Base-by-base conservation (phyloP, 2,329 filamentous ascomycete species). In the Trichoderma endophyticum region DNA sequence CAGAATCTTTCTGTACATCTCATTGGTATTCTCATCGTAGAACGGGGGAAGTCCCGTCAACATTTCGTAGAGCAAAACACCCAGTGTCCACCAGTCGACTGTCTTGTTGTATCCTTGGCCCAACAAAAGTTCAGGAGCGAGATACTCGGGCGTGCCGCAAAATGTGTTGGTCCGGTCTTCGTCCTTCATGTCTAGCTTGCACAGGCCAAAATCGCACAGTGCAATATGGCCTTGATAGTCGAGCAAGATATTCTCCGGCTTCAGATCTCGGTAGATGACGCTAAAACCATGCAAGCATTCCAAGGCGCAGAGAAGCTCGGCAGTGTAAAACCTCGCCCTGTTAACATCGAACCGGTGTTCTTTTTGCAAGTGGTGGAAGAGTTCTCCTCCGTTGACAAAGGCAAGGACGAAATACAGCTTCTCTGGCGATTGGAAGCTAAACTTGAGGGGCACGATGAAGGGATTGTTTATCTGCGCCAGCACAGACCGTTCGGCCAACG, bases 391-490 rank as follows among this genome's bases (percentile, higher is more conserved):
- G 79, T 99, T 99, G 81, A 98, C 95, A 80, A 99, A 98, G 1
- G 96, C 96, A 73, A 98, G 84, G 24, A 99, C 95, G 72, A 99
- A 92, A 83, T 99, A 99, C 43, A 99, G 89, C 86, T 98, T 98
- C 84, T 98, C 96, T 3, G 96, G 96, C 14, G 95, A 98, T 80
- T 99, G 96, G 88, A 99, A 99, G 32, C 95, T 98, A 83, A 99
- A 99, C 82, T 99, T 99, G 78, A 99, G 89, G 2, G 96, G 96
- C 9, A 98, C 96, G 79, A 99, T 99, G 84, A 99, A 99, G 6
- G 96, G 96, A 78, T 98, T 99, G 90, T 99, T 98, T 86, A 99
- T 99, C 87, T 99, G 96, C 12, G 96, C 94, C 77, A 99, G 90
- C 69, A 99, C 96, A n/a, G 95, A 98, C 80, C 96, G 90, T 84